Conservation (phyloP, 2,329 filamentous ascomycete species). For the Diaporthe caulivora region DNA sequence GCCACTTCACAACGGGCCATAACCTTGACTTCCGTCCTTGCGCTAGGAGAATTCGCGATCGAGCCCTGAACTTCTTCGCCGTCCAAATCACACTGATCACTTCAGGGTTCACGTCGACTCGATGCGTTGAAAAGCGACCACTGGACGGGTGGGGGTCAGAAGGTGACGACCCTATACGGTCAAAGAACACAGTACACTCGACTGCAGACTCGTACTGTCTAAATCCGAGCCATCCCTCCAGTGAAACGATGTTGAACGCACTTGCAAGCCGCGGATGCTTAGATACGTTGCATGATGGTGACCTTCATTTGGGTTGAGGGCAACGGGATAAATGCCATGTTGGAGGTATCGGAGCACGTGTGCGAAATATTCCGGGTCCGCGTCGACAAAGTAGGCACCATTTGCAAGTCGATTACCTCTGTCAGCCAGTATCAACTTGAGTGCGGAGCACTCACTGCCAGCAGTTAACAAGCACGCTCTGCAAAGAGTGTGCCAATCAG, state of each 20-base stretch:
- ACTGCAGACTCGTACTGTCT: background rate
- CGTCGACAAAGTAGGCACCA: background rate
- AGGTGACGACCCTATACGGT: background rate
- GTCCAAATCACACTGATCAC: background rate
- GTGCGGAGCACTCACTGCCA: no score
- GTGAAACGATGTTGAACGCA: background rate
- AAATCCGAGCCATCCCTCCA: background rate
- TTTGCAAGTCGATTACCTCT: background rate
- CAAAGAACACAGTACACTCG: background rate
- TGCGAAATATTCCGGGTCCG: background rate
- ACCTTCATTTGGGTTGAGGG: background rate
- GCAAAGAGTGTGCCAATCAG: background rate
- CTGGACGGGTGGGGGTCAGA: background rate
- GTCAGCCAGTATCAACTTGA: background rate
- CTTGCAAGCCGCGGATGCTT: background rate
- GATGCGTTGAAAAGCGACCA: background rate
- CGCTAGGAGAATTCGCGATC: background rate
- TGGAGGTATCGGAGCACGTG: background rate
- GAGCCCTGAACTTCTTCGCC: background rate
- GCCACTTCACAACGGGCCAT: background rate
- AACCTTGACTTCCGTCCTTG: background rate
- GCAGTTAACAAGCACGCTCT: background rate
- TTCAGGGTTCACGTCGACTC: background rate
- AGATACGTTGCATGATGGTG: background rate
- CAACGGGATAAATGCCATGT: background rate